Evolutionary conservation across 139 green algal species (phyloP).

Genomic region (Asterochloris sp.): DNA sequence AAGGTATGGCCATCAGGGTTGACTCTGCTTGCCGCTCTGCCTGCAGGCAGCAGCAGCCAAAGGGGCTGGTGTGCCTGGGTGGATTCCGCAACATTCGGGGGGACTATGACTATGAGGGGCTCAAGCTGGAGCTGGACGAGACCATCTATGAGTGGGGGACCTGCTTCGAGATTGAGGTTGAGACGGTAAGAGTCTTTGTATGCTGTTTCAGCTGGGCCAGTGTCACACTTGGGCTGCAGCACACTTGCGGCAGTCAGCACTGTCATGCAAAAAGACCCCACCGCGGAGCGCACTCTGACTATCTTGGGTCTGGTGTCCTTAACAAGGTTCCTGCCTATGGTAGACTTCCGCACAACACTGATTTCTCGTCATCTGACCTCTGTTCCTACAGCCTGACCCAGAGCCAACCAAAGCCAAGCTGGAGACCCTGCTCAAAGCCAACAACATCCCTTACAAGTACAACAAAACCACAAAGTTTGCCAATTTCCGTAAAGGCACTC

Average conservation of each 20-base stretch:
- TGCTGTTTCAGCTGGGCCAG: neutral
- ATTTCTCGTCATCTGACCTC: neutral
- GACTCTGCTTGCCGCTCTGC: neutral
- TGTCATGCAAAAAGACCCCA: neutral
- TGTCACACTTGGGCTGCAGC: neutral
- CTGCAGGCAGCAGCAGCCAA: constrained; percentile 43
- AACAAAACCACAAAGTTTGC: constrained; percentile 80
- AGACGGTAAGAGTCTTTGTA: constrained; percentile 60
- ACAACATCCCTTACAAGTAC: constrained; percentile 67
- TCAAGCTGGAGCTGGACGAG: constrained; percentile 87
- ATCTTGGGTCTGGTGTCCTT: neutral
- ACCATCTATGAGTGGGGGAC: constrained; percentile 84
- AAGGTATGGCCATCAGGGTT: too few species aligned
- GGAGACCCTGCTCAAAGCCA: constrained; percentile 53
- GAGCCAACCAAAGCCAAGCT: constrained; percentile 66
- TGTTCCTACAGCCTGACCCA: constrained; percentile 57
- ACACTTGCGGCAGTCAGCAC: neutral
- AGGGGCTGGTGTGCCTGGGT: constrained; percentile 68
- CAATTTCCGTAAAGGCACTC: constrained; percentile 61
- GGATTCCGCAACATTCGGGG: constrained; percentile 87
- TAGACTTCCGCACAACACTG: neutral
- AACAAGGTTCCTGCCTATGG: neutral
- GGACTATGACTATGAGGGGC: constrained; percentile 72
- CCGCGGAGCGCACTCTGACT: neutral
- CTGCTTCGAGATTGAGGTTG: constrained; percentile 87